Conservation (phyloP, 306 rosid species). For the Vigna trinervia region DNA sequence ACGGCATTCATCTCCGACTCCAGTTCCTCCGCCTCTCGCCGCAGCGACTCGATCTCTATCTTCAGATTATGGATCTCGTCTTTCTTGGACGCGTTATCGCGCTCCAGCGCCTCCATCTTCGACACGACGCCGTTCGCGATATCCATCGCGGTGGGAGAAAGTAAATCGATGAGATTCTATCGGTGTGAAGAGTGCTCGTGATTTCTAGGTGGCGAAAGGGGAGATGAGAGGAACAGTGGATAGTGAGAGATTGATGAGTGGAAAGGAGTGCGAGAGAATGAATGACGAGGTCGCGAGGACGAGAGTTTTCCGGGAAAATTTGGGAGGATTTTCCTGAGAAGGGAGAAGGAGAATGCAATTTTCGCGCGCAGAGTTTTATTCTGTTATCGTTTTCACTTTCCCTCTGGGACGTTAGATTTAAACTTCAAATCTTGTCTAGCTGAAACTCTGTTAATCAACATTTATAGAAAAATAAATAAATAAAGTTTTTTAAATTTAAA, state of each 20-base stretch:
- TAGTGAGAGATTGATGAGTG: not conserved
- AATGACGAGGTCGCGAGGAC: not conserved
- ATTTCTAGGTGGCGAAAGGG: not conserved
- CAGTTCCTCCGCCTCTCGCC: conserved; percentile 47
- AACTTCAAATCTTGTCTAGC: no score
- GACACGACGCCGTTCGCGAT: conserved; percentile 36
- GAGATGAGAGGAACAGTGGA: not conserved
- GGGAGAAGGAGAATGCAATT: not conserved
- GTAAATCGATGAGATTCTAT: not conserved
- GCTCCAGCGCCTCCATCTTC: conserved; percentile 55
- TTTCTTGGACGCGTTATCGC: conserved; percentile 51
- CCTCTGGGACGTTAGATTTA: no score
- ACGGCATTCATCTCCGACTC: conserved; percentile 58
- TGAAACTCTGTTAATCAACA: no score
- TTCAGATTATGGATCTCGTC: conserved; percentile 49
- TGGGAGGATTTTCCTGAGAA: conserved; percentile 18
- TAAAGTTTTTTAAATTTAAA: no score
- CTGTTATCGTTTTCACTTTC: no score
- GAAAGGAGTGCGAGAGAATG: not conserved
- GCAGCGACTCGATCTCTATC: conserved; percentile 51
- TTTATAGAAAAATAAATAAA: no score
- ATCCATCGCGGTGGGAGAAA: conserved; percentile 31
- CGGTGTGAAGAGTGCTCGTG: not conserved
- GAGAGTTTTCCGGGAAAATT: not conserved
- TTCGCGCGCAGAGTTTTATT: not conserved